phyloP scores from a whole-genome alignment of 495 filamentous ascomycete species.

The Xylaria palmicola region DNA sequence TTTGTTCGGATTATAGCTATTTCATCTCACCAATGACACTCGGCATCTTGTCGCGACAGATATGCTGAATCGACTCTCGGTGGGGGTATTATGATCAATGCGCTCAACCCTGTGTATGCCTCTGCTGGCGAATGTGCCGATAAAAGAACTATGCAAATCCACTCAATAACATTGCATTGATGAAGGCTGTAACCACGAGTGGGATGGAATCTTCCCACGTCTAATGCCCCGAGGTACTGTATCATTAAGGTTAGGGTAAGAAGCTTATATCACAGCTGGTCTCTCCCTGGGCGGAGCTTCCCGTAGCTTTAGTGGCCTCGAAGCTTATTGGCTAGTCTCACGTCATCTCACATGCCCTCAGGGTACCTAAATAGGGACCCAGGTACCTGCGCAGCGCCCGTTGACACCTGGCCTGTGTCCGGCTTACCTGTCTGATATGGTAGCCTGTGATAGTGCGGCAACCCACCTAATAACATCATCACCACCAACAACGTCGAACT shows the following conservation, averaged over 20 bases:
- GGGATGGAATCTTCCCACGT: no score
- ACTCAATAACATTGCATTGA: no score
- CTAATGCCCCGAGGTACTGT: no score
- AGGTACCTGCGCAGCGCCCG: slow-evolving; percentile 2
- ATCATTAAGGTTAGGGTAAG: no score
- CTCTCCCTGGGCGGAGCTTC: not conserved
- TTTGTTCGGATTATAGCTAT: not conserved
- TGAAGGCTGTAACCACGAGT: no score
- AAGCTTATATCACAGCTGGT: not conserved
- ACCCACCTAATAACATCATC: not conserved
- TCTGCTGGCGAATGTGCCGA: no score
- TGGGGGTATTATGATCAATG: not conserved
- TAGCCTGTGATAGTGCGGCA: no score
- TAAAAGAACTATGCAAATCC: no score
- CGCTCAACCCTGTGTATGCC: not conserved
- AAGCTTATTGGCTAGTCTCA: not conserved
- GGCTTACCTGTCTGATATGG: no score
- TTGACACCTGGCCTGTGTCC: slow-evolving; percentile 29
- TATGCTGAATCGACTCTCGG: not conserved
- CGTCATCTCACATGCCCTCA: not conserved
- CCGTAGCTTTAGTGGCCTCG: no score
- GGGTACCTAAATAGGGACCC: not conserved
- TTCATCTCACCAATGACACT: slow-evolving; percentile 7
- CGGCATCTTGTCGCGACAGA: slow-evolving; percentile 9
- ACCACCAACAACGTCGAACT: not conserved